A percentile compares a stretch with the other conserved stretches of the same genome.
phyloP scores from a whole-genome alignment of 805 yeast genomes.

The Metschnikowia koreensis region DNA sequence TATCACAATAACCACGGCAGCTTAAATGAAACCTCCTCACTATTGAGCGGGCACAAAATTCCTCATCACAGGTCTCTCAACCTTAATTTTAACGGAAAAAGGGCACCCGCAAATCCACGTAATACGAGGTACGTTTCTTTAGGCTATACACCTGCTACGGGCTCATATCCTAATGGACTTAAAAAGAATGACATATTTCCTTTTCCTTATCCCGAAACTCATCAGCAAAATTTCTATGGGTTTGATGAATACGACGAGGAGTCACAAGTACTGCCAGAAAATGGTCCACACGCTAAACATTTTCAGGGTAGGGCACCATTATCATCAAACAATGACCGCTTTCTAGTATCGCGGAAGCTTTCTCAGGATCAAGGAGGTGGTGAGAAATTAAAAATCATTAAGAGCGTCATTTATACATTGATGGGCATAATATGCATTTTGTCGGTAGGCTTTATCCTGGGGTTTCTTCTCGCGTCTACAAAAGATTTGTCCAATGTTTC shows the following conservation, averaged over 20 bases:
- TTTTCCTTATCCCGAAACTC: conserved; percentile 33
- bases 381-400: conserved; percentile 23
- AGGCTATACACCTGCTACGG: conserved; percentile 25
- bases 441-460: conserved; percentile 73
- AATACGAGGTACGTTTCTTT: conserved; percentile 38
- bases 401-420: conserved; percentile 42
- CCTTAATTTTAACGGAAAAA: conserved; percentile 28
- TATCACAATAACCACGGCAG: conserved; percentile 25
- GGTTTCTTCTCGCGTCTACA: conserved; percentile 81
- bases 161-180: conserved; percentile 3
- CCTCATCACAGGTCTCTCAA: conserved; percentile 44
- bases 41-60: conserved; percentile 25
- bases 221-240: conserved; percentile 34
- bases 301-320: conserved; percentile 20
- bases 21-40: conserved; percentile 32
- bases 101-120: conserved; percentile 21
- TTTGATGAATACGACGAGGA: conserved; percentile 42
- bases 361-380: conserved; percentile 16
- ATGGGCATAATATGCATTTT: conserved; percentile 50
- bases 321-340: conserved; percentile 24
- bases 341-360: conserved; percentile 30
- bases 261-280: conserved; percentile 14
- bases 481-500: conserved; percentile 73
- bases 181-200: conserved; percentile 29
- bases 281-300: background rate